Conservation (phyloP, 192 early-diverging fungal species). For the Coemansia asiatica region DNA sequence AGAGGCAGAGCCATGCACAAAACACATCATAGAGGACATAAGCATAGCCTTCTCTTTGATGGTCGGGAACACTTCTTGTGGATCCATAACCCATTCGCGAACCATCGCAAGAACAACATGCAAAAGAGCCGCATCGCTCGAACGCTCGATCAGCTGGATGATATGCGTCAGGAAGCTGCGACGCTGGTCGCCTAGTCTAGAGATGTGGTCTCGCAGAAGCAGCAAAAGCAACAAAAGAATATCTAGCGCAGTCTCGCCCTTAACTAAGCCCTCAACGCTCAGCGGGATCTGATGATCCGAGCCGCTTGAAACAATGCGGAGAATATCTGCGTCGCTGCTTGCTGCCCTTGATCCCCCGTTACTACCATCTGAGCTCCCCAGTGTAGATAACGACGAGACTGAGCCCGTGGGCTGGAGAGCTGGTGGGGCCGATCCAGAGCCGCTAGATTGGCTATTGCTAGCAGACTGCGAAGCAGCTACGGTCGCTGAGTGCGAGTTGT, state of each 20-base stretch:
- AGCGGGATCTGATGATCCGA: constrained; percentile 40
- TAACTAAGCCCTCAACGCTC: constrained; percentile 28
- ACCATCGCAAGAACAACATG: constrained; percentile 79
- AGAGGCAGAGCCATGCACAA: constrained; percentile 70
- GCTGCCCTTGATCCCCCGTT: neutral
- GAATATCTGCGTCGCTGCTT: constrained; percentile 28
- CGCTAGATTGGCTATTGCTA: neutral
- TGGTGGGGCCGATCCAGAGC: constrained; percentile 4
- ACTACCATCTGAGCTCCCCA: constrained; percentile 10
- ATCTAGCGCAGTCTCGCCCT: constrained; percentile 45
- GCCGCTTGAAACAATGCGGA: constrained; percentile 22
- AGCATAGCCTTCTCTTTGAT: constrained; percentile 94
- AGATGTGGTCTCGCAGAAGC: constrained; percentile 61
- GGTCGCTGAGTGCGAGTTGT: constrained; percentile 56
- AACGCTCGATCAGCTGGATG: constrained; percentile 81
- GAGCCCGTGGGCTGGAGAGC: constrained; percentile 28
- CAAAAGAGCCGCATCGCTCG: constrained; percentile 71
- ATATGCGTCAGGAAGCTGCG: constrained; percentile 80
- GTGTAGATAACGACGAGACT: constrained; percentile 7
- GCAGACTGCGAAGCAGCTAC: constrained; percentile 12
- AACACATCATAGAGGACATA: constrained; percentile 87
- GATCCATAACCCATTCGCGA: constrained; percentile 83
- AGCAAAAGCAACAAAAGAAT: constrained; percentile 53
- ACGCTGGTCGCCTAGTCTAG: constrained; percentile 80
- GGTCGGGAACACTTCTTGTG: constrained; percentile 87